Base-by-base conservation (phyloP, 2,329 filamentous ascomycete species). In the Colletotrichum cuscutae region DNA sequence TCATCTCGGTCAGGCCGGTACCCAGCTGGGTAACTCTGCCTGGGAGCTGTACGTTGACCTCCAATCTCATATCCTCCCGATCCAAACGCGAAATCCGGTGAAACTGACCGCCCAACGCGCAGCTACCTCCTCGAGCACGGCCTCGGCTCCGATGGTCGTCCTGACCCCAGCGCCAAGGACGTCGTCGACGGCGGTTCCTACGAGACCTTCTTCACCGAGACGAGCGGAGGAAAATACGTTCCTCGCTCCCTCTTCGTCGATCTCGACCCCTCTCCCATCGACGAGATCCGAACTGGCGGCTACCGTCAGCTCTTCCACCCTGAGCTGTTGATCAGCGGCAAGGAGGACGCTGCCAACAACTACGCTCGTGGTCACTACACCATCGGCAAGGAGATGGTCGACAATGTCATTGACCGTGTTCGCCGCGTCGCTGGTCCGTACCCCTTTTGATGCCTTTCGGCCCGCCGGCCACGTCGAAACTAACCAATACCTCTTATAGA, bases 311-410 rank as follows among this genome's bases (percentile, higher is more conserved):
- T 93, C 74, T 93, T 93, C 87, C 91, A 93, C 84, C 91, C 91
- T 58, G 91, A 93, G 86, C 87, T 91, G 77, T 83, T 93, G 80
- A 90, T 93, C 81, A 93, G 89, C 82, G 91, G 91, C 84, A 93
- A 93, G 88, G 92, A 93, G 83, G 92, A 93, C 88, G 91, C 92
- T 72, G 91, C 91, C 84, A 93, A 93, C 86, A 94, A 94, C 87
- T 94, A 93, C 79, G 92, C 92, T 77, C 91, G 91, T 85, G 92
- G 92, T 71, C 91, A 94, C 85, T 93, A 94, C 84, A 93, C 92
- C 77, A 91, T 93, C 78, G 92, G 92, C 84, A 93, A 93, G 88
- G 91, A 93, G 86, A 91, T 93, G 89, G 89, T 93, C 68, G 91
- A 93, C 81, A 88, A 84, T 77, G 91, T 93, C 79, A 89, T 93